phyloP scores from a whole-genome alignment of 129 eudicot species.

The Deinandra increscens region DNA sequence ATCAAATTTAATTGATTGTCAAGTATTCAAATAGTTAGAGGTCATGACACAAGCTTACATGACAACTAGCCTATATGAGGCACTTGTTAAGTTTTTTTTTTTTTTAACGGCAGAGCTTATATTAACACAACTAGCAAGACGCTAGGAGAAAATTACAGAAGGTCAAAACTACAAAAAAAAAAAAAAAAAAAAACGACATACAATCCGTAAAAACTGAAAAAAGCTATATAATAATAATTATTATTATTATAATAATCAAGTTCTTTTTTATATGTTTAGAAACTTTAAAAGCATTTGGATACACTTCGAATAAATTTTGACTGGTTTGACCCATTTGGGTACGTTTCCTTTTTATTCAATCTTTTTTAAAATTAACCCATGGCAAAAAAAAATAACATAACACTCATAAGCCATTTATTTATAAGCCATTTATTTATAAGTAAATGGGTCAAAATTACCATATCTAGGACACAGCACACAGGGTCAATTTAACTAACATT shows the following conservation, averaged over 20 bases:
- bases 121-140: too few relatives aligned
- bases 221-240: too few relatives aligned
- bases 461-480: background rate
- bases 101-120: too few relatives aligned
- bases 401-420: background rate
- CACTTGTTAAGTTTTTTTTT: background rate
- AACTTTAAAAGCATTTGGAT: background rate
- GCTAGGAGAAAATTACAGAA: too few relatives aligned
- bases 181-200: too few relatives aligned
- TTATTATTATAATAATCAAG: background rate
- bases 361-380: background rate
- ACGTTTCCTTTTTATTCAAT: background rate
- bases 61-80: background rate
- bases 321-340: background rate
- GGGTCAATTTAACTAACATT: background rate
- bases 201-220: too few relatives aligned
- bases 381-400: background rate
- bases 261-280: background rate
- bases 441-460: background rate
- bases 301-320: background rate
- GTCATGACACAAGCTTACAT: background rate
- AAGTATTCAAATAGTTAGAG: background rate
- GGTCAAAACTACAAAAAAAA: too few relatives aligned
- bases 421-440: too few relatives aligned
- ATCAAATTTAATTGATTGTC: conserved; percentile 1